Conservation (phyloP, 2,329 filamentous ascomycete genomes). For the Aureobasidium sp. region DNA sequence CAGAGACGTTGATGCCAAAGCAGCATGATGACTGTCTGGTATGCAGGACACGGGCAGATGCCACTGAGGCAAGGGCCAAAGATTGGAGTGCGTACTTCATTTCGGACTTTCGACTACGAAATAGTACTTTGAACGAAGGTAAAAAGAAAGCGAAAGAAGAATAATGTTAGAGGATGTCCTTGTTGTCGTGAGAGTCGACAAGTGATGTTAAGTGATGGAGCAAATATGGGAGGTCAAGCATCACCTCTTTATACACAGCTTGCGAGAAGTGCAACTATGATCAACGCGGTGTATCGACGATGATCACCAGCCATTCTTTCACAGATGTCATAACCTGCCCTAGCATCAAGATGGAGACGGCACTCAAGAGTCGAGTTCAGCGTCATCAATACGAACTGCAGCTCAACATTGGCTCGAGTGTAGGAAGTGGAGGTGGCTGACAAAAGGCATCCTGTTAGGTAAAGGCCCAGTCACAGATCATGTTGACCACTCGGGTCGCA, state of each 20-base stretch:
- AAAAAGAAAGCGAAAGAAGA: neutral
- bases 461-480: neutral
- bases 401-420: neutral
- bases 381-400: neutral
- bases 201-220: neutral
- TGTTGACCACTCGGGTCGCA: neutral
- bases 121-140: conserved; percentile 4
- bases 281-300: neutral
- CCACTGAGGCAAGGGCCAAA: conserved; percentile 3
- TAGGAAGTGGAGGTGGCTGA: neutral
- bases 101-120: conserved; percentile 2
- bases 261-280: neutral
- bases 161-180: neutral
- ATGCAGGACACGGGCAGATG: conserved; percentile 3
- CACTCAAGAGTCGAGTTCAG: neutral
- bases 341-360: neutral
- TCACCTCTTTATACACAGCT: conserved; percentile 4
- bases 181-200: neutral
- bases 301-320: conserved; percentile 4
- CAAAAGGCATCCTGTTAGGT: neutral
- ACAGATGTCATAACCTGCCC: conserved; percentile 1
- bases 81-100: conserved; percentile 11
- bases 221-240: neutral
- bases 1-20: neutral
- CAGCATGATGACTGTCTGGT: conserved; percentile 10